These are phyloP conservation scores for Geotrichum citri-aurantii DNA, from an alignment of 1,139 yeast species.

Conservation along the genomic window DNA sequence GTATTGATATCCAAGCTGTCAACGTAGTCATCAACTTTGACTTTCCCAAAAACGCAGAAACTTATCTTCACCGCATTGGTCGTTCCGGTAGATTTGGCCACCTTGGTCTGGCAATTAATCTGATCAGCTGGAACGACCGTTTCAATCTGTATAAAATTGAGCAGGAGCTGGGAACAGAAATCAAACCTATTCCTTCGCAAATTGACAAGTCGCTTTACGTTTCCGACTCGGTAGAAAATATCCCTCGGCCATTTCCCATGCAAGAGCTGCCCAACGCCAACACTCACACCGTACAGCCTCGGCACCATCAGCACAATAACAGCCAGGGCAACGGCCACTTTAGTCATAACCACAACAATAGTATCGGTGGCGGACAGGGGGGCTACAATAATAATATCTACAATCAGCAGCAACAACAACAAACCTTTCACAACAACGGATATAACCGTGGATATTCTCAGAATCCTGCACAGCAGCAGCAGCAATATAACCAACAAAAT, in stretches of 20 bases:
- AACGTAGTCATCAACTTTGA: slow-evolving; percentile 97
- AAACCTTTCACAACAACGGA: neutral
- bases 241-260: slow-evolving; percentile 84
- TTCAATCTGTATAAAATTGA: slow-evolving; percentile 90
- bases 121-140: slow-evolving; percentile 95
- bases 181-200: slow-evolving; percentile 88
- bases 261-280: slow-evolving; percentile 51
- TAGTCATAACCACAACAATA: slow-evolving; percentile 19
- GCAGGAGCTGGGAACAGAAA: slow-evolving; percentile 96
- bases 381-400: slow-evolving; percentile 1
- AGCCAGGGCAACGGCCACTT: slow-evolving; percentile 27
- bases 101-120: slow-evolving; percentile 92
- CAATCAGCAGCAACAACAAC: slow-evolving; percentile 2
- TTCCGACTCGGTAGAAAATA: slow-evolving; percentile 67
- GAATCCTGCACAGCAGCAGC: slow-evolving; percentile 11
- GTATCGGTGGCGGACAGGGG: neutral
- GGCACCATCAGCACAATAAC: slow-evolving; percentile 23
- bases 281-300: slow-evolving; percentile 26
- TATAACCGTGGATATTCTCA: slow-evolving; percentile 10
- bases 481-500: slow-evolving; percentile 8
- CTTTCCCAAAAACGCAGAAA: slow-evolving; percentile 97
- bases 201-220: slow-evolving; percentile 88
- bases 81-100: slow-evolving; percentile 99
- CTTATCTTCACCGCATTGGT: slow-evolving; percentile 96
- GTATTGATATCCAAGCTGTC: slow-evolving; percentile 98